Evolutionary conservation across 805 yeast species (phyloP), one percentile per base, ranked within the genome.

Genomic region (Teunomyces atbi): DNA sequence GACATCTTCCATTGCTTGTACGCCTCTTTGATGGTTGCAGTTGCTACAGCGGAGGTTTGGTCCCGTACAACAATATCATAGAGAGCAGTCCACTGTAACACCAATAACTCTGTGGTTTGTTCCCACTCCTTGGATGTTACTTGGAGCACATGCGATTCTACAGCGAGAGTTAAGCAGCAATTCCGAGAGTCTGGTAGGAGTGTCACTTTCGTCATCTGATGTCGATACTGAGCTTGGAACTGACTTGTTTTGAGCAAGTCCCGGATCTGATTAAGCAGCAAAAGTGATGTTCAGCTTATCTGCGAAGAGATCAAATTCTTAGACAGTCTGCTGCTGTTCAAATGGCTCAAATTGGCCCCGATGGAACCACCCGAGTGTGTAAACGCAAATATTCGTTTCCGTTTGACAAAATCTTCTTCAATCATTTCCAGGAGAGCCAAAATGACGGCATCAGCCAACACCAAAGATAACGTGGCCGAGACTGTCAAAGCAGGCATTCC

Each of bases 311-410:
- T 44, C 3, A 52, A 38, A 19, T 47, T 46, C 11, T 48, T 50
- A 15, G 45, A 21, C n/a, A 19, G 39, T 6, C 12, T 45, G 41
- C 61, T 61, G 29, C 60, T 65, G 52, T 68, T 66, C 49, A 70
- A 57, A 46, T 69, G 68, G 46, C 64, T 59, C 51, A 70, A 65
- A 50, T 65, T 64, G 4, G 67, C 71, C 12, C 97, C 97, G 58
- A 89, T 89, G 1, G 94, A 86, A 13, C 97, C 97, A 16, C 96
- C 96, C 1, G 97, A 97, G 58, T 89, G 97, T 59, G 84, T 78
- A 50, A 77, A 77, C 6, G 85, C 83, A 64, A 89, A 89, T 29
- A 75, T 64, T 47, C 62, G 66, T 51, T 74, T 76, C 35, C 96
- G 70, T 46, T 73, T 68, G 30, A 67, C 62, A 23, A 73, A 63